Percentiles rank a stretch among this genome's conserved stretches.
These are phyloP conservation scores for Phytophthora tubulina DNA, from an alignment of 352 stramenopile species.

Conservation along the genomic window DNA sequence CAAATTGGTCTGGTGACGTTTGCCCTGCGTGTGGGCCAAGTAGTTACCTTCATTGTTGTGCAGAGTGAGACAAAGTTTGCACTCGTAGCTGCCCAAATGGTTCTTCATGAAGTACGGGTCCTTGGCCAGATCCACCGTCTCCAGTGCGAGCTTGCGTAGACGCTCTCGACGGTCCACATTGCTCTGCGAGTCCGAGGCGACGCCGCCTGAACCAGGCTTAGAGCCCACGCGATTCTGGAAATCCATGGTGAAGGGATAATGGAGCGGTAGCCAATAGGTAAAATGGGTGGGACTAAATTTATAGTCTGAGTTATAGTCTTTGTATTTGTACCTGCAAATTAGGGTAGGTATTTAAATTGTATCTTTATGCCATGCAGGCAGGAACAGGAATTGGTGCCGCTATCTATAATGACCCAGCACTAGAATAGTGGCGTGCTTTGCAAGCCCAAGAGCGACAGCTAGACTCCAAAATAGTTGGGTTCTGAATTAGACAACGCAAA, in stretches of 20 bases:
- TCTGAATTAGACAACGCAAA: no score
- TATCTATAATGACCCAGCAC: no score
- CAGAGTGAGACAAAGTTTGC: constrained; percentile 98
- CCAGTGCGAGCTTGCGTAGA: constrained; percentile 97
- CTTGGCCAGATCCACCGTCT: constrained; percentile 99
- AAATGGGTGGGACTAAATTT: not conserved
- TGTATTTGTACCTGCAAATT: no score
- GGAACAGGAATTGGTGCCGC: no score
- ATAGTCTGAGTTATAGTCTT: no score
- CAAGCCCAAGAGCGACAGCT: no score
- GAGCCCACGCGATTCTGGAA: constrained; percentile 89
- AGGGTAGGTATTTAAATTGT: no score
- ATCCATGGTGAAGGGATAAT: constrained; percentile 57
- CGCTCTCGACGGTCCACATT: constrained; percentile 97
- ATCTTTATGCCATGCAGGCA: no score
- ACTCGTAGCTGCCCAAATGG: constrained; percentile 99
- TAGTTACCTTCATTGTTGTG: constrained; percentile 99
- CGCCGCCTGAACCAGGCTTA: constrained; percentile 82
- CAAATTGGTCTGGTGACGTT: constrained; percentile 98
- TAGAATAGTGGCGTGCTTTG: no score
- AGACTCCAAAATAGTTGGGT: no score
- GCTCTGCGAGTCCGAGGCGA: constrained; percentile 78
- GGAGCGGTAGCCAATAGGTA: not conserved
- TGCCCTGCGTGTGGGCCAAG: constrained; percentile 99
- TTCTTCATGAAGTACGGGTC: constrained; percentile 99